Evolutionary conservation across 192 early-diverging fungal genomes (phyloP).

Genomic region (Diversispora epigaea): DNA sequence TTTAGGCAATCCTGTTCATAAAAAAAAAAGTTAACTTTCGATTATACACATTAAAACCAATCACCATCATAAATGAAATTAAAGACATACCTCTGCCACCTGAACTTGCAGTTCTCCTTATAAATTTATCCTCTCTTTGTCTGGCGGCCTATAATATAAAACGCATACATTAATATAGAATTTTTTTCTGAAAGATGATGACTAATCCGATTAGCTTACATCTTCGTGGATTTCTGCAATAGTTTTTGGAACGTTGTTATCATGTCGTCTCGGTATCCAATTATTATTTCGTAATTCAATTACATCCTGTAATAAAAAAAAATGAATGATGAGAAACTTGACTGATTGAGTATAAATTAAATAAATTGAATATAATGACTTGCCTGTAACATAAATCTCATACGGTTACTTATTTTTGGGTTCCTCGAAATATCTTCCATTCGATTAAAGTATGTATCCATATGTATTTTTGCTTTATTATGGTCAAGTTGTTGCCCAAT

Average conservation of each 20-base stretch:
- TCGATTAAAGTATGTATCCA: conserved; percentile 87
- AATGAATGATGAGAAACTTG: background rate
- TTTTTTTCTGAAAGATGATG: too few species aligned
- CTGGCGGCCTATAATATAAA: conserved; percentile 51
- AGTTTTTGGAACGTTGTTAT: conserved; percentile 60
- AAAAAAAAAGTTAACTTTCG: background rate
- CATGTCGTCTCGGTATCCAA: conserved; percentile 74
- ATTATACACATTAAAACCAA: background rate
- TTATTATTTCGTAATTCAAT: conserved; percentile 76
- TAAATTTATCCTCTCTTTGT: conserved; percentile 68
- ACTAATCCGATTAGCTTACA: too few species aligned
- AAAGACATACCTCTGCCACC: conserved; percentile 51
- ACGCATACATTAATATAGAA: too few species aligned
- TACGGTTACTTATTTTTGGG: conserved; percentile 63
- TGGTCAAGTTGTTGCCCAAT: conserved; percentile 82
- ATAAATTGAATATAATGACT: background rate
- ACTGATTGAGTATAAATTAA: background rate
- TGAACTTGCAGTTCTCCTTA: conserved; percentile 64
- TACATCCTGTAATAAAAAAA: conserved; percentile 54
- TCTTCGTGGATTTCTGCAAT: conserved; percentile 91
- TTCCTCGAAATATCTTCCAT: conserved; percentile 75
- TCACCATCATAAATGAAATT: background rate
- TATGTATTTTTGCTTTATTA: conserved; percentile 54
- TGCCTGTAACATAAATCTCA: conserved; percentile 77
- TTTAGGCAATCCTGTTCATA: conserved; percentile 54